phyloP scores from a whole-genome alignment of 2,329 filamentous ascomycete genomes.

The Pseudonectria buxi region DNA sequence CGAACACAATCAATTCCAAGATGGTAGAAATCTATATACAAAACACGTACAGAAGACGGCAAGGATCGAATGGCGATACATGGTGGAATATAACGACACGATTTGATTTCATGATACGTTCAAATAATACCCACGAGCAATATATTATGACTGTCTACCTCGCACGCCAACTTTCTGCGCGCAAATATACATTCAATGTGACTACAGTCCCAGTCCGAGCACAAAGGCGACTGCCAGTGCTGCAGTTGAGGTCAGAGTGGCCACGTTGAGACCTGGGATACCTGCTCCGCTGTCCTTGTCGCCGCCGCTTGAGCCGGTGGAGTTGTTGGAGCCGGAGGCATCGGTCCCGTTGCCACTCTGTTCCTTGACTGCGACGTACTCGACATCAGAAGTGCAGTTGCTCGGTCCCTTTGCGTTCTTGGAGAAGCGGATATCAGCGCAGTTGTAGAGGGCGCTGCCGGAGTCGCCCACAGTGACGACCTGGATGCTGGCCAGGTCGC shows the following conservation, averaged over 20 bases:
- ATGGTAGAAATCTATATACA: too few relatives aligned
- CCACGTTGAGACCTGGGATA: slow-evolving; percentile 15
- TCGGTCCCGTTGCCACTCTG: slow-evolving; percentile 16
- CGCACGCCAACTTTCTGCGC: neutral
- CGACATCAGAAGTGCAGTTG: slow-evolving; percentile 31
- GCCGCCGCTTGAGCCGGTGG: slow-evolving; percentile 5
- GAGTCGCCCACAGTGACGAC: slow-evolving; percentile 57
- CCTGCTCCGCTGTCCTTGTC: slow-evolving; percentile 18
- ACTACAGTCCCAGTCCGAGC: slow-evolving; percentile 30
- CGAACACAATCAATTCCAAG: too few relatives aligned
- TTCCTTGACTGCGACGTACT: slow-evolving; percentile 34
- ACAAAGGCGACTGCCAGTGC: slow-evolving; percentile 33
- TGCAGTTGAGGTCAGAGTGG: slow-evolving; percentile 28
- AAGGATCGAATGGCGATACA: too few relatives aligned
- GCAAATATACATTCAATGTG: neutral
- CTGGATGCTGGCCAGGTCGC: slow-evolving; percentile 60
- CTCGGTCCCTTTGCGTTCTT: slow-evolving; percentile 39
- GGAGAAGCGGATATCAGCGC: slow-evolving; percentile 66
- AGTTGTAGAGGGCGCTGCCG: slow-evolving; percentile 62
- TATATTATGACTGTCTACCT: slow-evolving; percentile 2
- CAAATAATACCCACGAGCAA: neutral
- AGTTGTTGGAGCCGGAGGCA: slow-evolving; percentile 13
- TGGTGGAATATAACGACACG: too few relatives aligned
- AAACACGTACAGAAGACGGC: too few relatives aligned
- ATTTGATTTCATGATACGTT: too few relatives aligned